Percentiles rank a stretch among this genome's conserved stretches.
Conservation (phyloP, 768 basidiomycete genomes). For the Boletus reticulatus region DNA sequence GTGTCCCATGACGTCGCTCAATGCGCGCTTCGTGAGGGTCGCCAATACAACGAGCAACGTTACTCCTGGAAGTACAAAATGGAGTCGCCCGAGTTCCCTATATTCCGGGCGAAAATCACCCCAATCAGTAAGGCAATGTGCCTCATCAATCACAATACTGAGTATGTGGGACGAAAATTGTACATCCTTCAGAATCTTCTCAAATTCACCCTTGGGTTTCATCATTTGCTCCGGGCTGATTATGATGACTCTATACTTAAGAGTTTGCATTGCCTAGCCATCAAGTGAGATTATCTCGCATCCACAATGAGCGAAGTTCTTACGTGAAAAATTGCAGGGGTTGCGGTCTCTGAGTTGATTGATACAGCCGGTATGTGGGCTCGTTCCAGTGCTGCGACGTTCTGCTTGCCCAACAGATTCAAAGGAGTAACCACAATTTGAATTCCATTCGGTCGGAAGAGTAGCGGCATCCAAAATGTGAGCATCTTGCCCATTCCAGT, state of each 20-base stretch:
- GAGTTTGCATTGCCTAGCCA: too few species aligned
- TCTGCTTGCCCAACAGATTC: neutral
- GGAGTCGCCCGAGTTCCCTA: neutral
- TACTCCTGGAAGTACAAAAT: neutral
- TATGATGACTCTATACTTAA: too few species aligned
- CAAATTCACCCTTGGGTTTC: neutral
- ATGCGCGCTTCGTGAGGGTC: too few species aligned
- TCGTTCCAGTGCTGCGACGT: neutral
- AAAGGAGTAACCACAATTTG: neutral
- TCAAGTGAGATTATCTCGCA: too few species aligned
- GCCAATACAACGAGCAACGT: neutral
- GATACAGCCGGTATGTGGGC: neutral
- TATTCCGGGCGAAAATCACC: neutral
- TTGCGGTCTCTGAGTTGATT: neutral
- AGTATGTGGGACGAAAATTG: neutral
- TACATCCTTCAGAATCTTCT: neutral
- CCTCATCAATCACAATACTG: conserved; percentile 6
- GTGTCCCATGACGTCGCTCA: too few species aligned
- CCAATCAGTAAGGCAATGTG: neutral
- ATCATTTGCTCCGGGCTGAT: neutral
- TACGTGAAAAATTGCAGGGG: too few species aligned
- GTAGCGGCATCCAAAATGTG: neutral
- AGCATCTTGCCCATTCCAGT: neutral
- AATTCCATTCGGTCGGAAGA: neutral
- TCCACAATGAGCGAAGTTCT: too few species aligned